A percentile compares a stretch with the other conserved stretches of the same genome.
phyloP scores from a whole-genome alignment of 768 basidiomycete genomes.

The Tricholoma flavovirens region DNA sequence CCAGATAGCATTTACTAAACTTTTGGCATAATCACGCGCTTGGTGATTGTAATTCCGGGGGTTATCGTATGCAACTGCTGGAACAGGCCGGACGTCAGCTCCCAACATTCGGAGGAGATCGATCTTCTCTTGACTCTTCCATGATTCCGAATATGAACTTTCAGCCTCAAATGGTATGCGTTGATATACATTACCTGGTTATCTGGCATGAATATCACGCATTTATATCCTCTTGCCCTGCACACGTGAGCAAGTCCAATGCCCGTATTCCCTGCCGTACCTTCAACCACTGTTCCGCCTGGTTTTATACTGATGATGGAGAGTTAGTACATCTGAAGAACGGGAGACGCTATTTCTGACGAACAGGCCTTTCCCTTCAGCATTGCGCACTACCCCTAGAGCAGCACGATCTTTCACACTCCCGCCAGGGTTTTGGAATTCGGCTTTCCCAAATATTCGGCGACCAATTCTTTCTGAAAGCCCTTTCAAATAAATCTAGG shows the following conservation, averaged over 20 bases:
- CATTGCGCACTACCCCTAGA: conserved; percentile 78
- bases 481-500: conserved; percentile 76
- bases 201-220: conserved; percentile 99
- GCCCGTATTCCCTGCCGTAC: conserved; percentile 97
- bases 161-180: background rate
- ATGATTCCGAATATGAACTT: background rate
- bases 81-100: conserved; percentile 93
- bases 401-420: conserved; percentile 98
- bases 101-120: conserved; percentile 96
- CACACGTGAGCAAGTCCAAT: conserved; percentile 96
- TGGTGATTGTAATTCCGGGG: conserved; percentile 98
- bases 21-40: conserved; percentile 80
- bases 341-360: conserved; percentile 20
- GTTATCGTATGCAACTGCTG: conserved; percentile 94
- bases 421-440: conserved; percentile 97
- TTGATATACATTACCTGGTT: conserved; percentile 53
- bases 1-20: conserved; percentile 82
- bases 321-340: background rate
- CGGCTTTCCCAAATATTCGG: conserved; percentile 90
- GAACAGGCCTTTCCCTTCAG: conserved; percentile 78
- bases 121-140: conserved; percentile 96
- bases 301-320: conserved; percentile 56
- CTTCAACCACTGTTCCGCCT: conserved; percentile 97
- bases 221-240: conserved; percentile 87
- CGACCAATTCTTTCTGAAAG: conserved; percentile 81